phyloP scores from a whole-genome alignment of 768 basidiomycete genomes.

The Mrakia hoshinonis region DNA sequence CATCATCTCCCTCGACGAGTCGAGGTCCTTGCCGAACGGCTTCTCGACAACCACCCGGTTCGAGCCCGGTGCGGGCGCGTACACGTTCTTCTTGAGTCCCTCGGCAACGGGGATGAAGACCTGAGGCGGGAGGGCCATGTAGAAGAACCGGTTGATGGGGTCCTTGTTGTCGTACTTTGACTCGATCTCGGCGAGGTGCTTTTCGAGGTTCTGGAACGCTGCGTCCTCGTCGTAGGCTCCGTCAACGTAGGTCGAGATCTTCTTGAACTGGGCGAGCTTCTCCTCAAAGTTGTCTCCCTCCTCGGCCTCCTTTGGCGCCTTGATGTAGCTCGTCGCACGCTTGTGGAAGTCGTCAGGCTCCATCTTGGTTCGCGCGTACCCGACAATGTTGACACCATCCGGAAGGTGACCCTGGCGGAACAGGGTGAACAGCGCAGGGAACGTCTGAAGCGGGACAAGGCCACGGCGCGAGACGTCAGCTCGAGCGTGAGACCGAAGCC shows the following conservation, averaged over 20 bases:
- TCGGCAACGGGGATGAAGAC: conserved; percentile 86
- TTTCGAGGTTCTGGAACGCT: conserved; percentile 67
- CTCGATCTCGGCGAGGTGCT: conserved; percentile 71
- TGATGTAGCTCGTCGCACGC: conserved; percentile 76
- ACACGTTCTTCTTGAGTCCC: conserved; percentile 73
- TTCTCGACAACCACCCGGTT: conserved; percentile 97
- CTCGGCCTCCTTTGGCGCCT: conserved; percentile 55
- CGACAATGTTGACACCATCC: conserved; percentile 75
- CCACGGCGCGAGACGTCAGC: neutral
- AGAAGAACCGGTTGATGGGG: conserved; percentile 47
- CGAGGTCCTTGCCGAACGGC: conserved; percentile 91
- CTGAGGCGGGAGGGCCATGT: conserved; percentile 86
- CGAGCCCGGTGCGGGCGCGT: conserved; percentile 56
- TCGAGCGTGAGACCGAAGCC: neutral
- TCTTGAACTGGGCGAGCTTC: conserved; percentile 75
- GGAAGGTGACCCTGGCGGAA: conserved; percentile 74
- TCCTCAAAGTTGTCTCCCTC: conserved; percentile 51
- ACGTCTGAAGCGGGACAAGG: conserved; percentile 52
- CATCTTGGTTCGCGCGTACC: conserved; percentile 96
- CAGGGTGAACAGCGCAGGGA: conserved; percentile 88
- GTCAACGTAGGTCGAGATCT: conserved; percentile 66
- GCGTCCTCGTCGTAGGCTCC: conserved; percentile 80
- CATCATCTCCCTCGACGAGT: conserved; percentile 71
- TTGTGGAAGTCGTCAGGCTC: conserved; percentile 69
- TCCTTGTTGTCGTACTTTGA: conserved; percentile 53